A percentile compares a stretch with the other conserved stretches of the same genome.
phyloP scores from a whole-genome alignment of 2,329 filamentous ascomycete species.

The Thelonectria rubi region DNA sequence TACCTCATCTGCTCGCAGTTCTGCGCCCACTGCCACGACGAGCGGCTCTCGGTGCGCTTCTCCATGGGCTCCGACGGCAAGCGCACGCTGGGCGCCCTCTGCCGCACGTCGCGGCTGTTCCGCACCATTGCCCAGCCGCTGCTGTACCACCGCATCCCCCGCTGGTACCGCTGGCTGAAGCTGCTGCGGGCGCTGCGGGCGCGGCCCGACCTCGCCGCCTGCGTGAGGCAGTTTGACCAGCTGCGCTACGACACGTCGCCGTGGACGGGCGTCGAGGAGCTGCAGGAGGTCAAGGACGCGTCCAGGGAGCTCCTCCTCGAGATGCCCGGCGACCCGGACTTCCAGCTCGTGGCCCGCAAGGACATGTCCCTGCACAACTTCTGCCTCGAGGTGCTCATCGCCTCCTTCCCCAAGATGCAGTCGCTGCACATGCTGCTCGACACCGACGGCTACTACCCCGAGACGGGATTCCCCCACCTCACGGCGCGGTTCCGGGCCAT shows the following conservation, averaged over 20 bases:
- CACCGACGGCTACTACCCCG: not conserved
- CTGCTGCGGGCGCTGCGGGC: not conserved
- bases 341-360: not conserved
- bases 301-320: not conserved
- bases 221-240: not conserved
- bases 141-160: not conserved
- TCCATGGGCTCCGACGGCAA: not conserved
- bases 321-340: not conserved
- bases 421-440: not conserved
- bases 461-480: not conserved
- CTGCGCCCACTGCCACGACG: not conserved
- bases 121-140: not conserved
- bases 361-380: not conserved
- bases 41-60: not conserved
- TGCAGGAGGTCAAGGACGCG: not conserved
- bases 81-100: not conserved
- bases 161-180: not conserved
- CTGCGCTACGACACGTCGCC: not conserved
- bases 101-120: not conserved
- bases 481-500: not conserved
- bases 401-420: not conserved
- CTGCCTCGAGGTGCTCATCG: not conserved
- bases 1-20: not conserved
- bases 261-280: not conserved
- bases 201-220: not conserved